Percentiles rank a stretch among this genome's conserved stretches.
Evolutionary conservation across 495 filamentous ascomycete species (phyloP).

Genomic region (Penicillium bovifimosum): DNA sequence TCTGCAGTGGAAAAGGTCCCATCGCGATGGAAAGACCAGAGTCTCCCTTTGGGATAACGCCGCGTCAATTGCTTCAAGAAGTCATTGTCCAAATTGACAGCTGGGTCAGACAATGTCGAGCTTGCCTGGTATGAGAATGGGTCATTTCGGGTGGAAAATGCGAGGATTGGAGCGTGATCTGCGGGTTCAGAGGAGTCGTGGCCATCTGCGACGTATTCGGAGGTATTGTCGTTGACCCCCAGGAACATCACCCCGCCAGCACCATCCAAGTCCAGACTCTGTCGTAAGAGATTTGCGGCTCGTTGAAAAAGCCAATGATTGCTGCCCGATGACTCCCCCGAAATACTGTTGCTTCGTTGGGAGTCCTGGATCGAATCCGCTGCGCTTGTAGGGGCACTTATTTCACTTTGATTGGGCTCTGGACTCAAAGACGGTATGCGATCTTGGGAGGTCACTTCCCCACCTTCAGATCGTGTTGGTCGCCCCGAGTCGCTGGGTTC

Average conservation of each 20-base stretch:
- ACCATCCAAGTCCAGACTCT: conserved; percentile 38
- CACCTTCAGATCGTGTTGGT: neutral
- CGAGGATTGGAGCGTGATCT: conserved; percentile 11
- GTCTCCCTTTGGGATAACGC: conserved; percentile 49
- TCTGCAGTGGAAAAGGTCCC: conserved; percentile 19
- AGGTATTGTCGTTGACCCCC: conserved; percentile 11
- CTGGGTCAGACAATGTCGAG: conserved; percentile 6
- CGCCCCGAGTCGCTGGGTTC: neutral
- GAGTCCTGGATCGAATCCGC: neutral
- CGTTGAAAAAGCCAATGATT: conserved; percentile 35
- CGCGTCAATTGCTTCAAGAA: conserved; percentile 43
- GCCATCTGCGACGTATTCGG: conserved; percentile 1
- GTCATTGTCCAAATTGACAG: conserved; percentile 14
- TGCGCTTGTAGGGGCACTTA: neutral
- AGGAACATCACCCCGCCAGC: conserved; percentile 41
- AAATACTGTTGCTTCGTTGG: neutral
- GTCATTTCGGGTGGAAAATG: conserved; percentile 7
- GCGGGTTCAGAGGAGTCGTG: conserved; percentile 1
- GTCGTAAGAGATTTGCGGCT: conserved; percentile 43
- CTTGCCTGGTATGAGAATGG: conserved; percentile 8
- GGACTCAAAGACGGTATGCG: neutral
- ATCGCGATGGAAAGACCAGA: conserved; percentile 52
- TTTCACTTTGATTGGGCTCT: neutral
- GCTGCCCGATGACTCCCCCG: conserved; percentile 4
- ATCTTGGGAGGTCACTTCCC: neutral